Base-by-base conservation (phyloP, 768 basidiomycete genomes). In the Phlebiopsis flavidoalba region DNA sequence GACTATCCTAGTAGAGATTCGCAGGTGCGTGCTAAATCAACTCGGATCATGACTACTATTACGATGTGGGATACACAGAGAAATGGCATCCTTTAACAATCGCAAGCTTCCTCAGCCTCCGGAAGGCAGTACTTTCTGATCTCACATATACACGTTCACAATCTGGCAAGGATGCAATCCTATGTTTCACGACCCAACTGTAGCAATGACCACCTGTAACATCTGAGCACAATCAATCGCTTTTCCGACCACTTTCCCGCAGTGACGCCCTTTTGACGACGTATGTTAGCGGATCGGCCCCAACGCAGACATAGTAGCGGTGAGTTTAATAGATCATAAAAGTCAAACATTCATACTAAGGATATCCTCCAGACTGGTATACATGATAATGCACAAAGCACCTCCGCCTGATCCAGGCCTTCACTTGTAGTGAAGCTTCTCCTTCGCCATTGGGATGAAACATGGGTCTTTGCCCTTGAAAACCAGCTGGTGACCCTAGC, bases 41-140 rank as follows among this genome's bases (percentile, higher is more conserved):
- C 24, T 53, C 65, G 36, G 67, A 57, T 4, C 15, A 37, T 24
- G 15, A 10, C n/a, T 37, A 19, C 24, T 37, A 4, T 11, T 36
- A 53, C 12, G 36, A 4, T 36, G 6, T 31, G 12, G 53, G 8
- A 1, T 43, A 45, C 14, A 10, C 66, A 98, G 95, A 77, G 95
- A 97, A 74, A 98, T 99, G 97, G 94, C 88, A 2, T 84, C 90
- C 52, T 86, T 90, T 69, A 83, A 83, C 63, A 99, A 98, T 74
- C 79, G 94, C 66, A 98, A 98, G 77, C 81, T 95, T 40, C 91
- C 94, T 36, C 97, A 99, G 75, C 97, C 97, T 2, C 84, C 89
- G 17, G 97, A 99, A 71, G 94, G 94, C 63, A 86, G 81, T 62
- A 82, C 70, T 49, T 92, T 91, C 75, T 88, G 63, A 67, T 45